phyloP scores from a whole-genome alignment of 345 rosid genomes.

The Gynandropsis gynandra region DNA sequence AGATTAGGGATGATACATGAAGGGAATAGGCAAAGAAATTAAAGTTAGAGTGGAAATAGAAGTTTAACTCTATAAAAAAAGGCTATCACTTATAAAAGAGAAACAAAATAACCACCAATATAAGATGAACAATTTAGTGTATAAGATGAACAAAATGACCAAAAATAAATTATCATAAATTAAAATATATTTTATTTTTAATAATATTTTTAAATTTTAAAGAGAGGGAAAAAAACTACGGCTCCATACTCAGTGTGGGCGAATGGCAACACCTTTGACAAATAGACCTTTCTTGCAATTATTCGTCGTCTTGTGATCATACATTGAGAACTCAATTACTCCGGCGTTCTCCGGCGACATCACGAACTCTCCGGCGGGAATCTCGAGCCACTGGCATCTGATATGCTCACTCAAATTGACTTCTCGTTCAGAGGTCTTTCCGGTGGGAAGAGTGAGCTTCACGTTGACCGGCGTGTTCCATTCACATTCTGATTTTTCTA shows the following conservation, averaged over 20 bases:
- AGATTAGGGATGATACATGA: too few relatives aligned
- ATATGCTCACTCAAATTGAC: slow-evolving; percentile 27
- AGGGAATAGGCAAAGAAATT: too few relatives aligned
- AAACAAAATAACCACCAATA: too few relatives aligned
- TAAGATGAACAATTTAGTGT: too few relatives aligned
- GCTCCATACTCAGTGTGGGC: neutral
- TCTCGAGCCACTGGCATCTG: slow-evolving; percentile 37
- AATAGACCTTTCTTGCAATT: slow-evolving; percentile 40
- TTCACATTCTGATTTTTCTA: slow-evolving; percentile 30
- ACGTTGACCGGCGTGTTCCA: slow-evolving; percentile 42
- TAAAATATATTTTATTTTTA: too few relatives aligned
- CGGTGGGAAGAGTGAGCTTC: slow-evolving; percentile 31
- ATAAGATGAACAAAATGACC: too few relatives aligned
- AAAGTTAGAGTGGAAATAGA: too few relatives aligned
- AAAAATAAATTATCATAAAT: too few relatives aligned
- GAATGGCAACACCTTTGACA: slow-evolving; percentile 41
- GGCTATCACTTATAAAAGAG: too few relatives aligned
- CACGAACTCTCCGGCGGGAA: slow-evolving; percentile 34
- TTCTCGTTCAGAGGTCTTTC: slow-evolving; percentile 26
- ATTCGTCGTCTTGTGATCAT: slow-evolving; percentile 27
- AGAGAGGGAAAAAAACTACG: too few relatives aligned
- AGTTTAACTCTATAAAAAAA: too few relatives aligned
- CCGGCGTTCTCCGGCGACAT: slow-evolving; percentile 25
- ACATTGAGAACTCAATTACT: slow-evolving; percentile 34
- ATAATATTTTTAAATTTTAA: too few relatives aligned